Evolutionary conservation across 2,329 filamentous ascomycete species (phyloP), one percentile per base, ranked within the genome.

Genomic region (Fusarium graminum): DNA sequence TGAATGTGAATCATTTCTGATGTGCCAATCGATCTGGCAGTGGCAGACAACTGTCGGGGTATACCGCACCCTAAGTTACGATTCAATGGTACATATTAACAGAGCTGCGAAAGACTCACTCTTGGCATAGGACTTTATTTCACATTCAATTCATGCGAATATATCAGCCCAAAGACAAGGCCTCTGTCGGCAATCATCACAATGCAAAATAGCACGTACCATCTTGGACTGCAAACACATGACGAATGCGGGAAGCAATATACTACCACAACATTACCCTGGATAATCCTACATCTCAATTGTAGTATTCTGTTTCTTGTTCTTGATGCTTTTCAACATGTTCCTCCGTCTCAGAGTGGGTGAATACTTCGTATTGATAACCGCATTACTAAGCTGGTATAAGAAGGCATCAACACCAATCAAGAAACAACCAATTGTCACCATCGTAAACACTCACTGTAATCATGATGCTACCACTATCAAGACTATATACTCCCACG

Each of bases 351-450:
- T 22, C 22, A 22, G 22, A 22, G 22, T 22, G 22, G 22, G 22
- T 22, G 22, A 22, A 22, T 22, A 22, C 22, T 22, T 13, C 4
- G 16, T 10, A 16, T 36, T 17, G 12, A 22, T 41, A 50, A 32
- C 8, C 19, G 34, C 39, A 67, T 67, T 28, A 64, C 49, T 60
- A 64, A 67, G 49, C 66, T n/a, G 45, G 16, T 36, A 36, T n/a
- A 34, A 47, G 22, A 49, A 56, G n/a, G 29, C 28, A 40, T 36
- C 55, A 66, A 67, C 57, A 59, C 71, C 69, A 73, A 73, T 72
- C 65, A 73, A 52, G 22, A 52, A 4, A 51, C 41, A 50, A 29
- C 46, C 34, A 66, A 69, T 70, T 65, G 70, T 70, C 65, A 72
- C 58, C 42, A 63, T 42, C 55, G 58, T 46, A 47, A 47, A 46